A percentile compares a stretch with the other conserved stretches of the same genome.
These are phyloP conservation scores for Hyaloscypha hepaticicola DNA, from an alignment of 495 filamentous ascomycete species.

Conservation along the genomic window DNA sequence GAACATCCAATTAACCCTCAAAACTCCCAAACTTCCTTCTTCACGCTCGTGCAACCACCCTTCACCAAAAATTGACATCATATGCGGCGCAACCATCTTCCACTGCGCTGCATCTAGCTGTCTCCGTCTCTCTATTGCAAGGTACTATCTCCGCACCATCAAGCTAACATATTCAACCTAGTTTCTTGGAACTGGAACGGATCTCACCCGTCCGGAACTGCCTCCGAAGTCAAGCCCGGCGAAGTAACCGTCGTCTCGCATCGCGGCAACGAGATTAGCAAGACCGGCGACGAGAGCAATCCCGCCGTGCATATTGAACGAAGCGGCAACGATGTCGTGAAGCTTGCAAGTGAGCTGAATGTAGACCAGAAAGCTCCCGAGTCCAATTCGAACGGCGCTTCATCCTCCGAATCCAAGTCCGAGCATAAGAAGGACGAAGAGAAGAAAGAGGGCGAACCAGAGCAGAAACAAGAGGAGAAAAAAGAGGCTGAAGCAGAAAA, in stretches of 20 bases:
- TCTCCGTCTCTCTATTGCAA: not conserved
- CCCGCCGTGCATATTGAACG: slow-evolving; percentile 57
- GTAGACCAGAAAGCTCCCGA: slow-evolving; percentile 39
- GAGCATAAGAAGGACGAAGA: slow-evolving; percentile 34
- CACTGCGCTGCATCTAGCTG: not conserved
- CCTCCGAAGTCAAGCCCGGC: slow-evolving; percentile 56
- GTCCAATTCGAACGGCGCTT: slow-evolving; percentile 12
- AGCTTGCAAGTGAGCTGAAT: slow-evolving; percentile 53
- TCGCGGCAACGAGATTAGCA: slow-evolving; percentile 60
- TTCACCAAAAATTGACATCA: not conserved
- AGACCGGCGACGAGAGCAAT: slow-evolving; percentile 54
- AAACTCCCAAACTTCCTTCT: not conserved
- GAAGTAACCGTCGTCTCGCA: slow-evolving; percentile 57
- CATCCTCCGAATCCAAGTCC: slow-evolving; percentile 27
- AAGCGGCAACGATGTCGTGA: slow-evolving; percentile 63
- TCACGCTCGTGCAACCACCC: not conserved
- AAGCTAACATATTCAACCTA: slow-evolving; percentile 29
- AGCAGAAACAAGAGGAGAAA: slow-evolving; percentile 38
- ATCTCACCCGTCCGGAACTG: slow-evolving; percentile 51
- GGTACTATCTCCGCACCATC: not conserved
- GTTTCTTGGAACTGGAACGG: slow-evolving; percentile 61
- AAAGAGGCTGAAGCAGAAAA: slow-evolving; percentile 40
- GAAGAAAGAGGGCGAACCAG: slow-evolving; percentile 31
- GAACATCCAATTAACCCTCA: not conserved
- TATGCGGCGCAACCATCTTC: not conserved